These are phyloP conservation scores for Paramecium caudatum DNA, from an alignment of 73 alveolate genomes.

Conservation along the genomic window DNA sequence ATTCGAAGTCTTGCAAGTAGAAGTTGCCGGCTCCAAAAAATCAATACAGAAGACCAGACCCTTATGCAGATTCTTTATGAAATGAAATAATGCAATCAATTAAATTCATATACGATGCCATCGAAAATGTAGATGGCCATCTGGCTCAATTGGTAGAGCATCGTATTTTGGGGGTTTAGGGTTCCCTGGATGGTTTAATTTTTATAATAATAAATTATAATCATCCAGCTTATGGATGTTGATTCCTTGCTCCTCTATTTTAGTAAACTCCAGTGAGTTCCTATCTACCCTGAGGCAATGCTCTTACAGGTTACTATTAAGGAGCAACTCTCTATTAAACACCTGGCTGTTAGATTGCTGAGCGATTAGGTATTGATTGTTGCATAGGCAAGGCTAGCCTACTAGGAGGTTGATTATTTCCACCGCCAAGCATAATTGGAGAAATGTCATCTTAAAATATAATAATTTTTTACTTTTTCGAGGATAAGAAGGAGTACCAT, in stretches of 20 bases:
- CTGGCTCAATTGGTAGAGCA: neutral
- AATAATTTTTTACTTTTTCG: neutral
- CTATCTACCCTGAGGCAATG: slow-evolving; percentile 8
- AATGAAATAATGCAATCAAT: slow-evolving; percentile 10
- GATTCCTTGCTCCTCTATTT: slow-evolving; percentile 53
- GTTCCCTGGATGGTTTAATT: neutral
- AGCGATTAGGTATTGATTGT: too few relatives aligned
- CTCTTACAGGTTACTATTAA: slow-evolving; percentile 1
- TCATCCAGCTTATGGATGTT: slow-evolving; percentile 66
- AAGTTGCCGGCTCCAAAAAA: slow-evolving; percentile 29
- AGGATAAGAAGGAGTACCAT: slow-evolving; percentile 36
- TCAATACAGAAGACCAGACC: slow-evolving; percentile 14
- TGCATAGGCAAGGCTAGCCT: neutral
- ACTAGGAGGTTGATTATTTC: neutral
- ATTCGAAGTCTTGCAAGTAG: slow-evolving; percentile 57
- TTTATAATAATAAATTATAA: neutral
- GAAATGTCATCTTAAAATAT: slow-evolving; percentile 22
- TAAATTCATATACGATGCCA: neutral
- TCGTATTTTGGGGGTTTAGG: neutral
- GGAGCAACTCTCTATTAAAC: too few relatives aligned
- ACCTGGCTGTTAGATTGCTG: too few relatives aligned
- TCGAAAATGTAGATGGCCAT: neutral
- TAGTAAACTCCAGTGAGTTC: slow-evolving; percentile 60
- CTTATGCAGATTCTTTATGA: slow-evolving; percentile 9
- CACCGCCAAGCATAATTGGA: slow-evolving; percentile 59